These are phyloP conservation scores for Lenwebbia sp. DNA, from an alignment of 345 rosid species.

Conservation along the genomic window DNA sequence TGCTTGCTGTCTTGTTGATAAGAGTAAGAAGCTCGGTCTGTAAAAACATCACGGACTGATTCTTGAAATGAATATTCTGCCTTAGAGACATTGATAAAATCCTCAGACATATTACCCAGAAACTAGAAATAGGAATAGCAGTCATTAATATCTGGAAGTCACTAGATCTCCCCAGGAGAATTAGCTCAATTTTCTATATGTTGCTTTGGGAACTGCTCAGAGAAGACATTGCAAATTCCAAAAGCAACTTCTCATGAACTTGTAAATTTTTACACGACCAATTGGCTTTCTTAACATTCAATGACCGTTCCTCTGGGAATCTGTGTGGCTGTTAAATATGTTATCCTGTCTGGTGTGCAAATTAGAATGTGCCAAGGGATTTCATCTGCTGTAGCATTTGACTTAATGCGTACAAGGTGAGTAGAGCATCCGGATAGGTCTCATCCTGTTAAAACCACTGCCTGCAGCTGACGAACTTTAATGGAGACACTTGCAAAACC, in stretches of 20 bases:
- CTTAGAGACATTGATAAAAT: not conserved
- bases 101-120: not conserved
- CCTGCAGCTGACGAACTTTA: not conserved
- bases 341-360: not conserved
- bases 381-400: not conserved
- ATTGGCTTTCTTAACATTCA: not conserved
- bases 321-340: not conserved
- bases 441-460: not conserved
- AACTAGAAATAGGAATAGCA: not conserved
- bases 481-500: not conserved
- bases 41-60: not conserved
- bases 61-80: not conserved
- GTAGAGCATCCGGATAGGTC: not conserved
- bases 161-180: not conserved
- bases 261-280: not conserved
- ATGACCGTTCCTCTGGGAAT: not conserved
- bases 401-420: not conserved
- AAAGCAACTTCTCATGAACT: too few relatives aligned
- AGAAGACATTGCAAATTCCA: not conserved
- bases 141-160: not conserved
- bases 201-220: not conserved
- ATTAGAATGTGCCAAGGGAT: not conserved
- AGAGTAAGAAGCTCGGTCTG: not conserved
- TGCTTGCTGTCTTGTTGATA: not conserved
- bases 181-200: not conserved